Evolutionary conservation across 495 filamentous ascomycete genomes (phyloP).

Genomic region (Talaromyces nanjingensis): DNA sequence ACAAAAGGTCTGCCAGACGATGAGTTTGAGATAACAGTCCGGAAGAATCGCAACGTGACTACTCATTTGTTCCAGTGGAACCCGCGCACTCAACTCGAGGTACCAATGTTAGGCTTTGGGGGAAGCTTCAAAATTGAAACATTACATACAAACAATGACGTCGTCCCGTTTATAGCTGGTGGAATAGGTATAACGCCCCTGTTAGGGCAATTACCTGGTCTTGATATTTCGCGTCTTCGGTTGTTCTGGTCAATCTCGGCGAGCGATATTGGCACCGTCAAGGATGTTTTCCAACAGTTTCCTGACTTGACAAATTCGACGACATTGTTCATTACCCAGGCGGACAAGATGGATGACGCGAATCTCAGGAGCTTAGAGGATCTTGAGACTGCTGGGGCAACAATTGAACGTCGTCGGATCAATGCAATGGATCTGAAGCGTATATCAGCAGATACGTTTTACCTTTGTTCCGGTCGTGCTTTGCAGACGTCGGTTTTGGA

Average conservation of each 20-base stretch:
- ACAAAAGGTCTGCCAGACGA: constrained; percentile 21
- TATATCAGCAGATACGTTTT: constrained; percentile 47
- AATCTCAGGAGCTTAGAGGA: constrained; percentile 15
- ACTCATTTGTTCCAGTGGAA: constrained; percentile 53
- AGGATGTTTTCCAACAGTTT: constrained; percentile 49
- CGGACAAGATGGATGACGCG: constrained; percentile 12
- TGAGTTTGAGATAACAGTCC: constrained; percentile 64
- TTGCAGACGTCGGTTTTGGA: constrained; percentile 49
- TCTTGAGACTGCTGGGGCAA: constrained; percentile 30
- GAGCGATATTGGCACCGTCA: constrained; percentile 54
- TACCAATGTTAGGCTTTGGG: constrained; percentile 65
- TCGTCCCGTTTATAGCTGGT: constrained; percentile 54
- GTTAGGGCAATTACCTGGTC: constrained; percentile 50
- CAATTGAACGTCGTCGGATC: constrained; percentile 45
- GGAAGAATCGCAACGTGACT: constrained; percentile 62
- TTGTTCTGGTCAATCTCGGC: constrained; percentile 62
- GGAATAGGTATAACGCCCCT: constrained; percentile 80
- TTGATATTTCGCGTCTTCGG: constrained; percentile 37
- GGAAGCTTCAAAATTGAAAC: constrained; percentile 55
- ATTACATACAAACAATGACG: constrained; percentile 20
- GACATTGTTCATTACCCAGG: constrained; percentile 52
- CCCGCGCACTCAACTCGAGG: constrained; percentile 45
- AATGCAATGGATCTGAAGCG: constrained; percentile 46
- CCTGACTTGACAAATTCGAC: constrained; percentile 43
- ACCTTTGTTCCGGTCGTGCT: constrained; percentile 54